phyloP scores from a whole-genome alignment of 441 rosid genomes.

The Syzygium syzygioides region DNA sequence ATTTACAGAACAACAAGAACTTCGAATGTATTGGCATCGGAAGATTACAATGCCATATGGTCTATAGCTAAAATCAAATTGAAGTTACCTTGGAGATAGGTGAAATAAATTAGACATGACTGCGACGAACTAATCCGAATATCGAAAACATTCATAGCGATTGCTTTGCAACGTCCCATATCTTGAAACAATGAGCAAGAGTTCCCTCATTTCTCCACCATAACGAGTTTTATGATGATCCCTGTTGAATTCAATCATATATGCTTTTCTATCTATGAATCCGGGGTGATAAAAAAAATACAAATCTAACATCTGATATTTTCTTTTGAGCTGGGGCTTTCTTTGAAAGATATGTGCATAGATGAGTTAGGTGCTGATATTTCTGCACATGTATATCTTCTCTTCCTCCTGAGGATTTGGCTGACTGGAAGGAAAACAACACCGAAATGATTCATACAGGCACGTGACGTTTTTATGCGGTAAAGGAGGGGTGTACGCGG shows the following conservation, averaged over 20 bases:
- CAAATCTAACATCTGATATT: not conserved
- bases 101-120: not conserved
- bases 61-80: not conserved
- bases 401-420: not conserved
- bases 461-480: conserved; percentile 82
- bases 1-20: not conserved
- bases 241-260: not conserved
- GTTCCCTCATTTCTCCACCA: not conserved
- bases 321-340: not conserved
- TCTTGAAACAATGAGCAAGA: not conserved
- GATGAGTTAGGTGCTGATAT: not conserved
- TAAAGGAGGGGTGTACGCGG: conserved; percentile 71
- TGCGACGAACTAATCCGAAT: not conserved
- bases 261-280: not conserved
- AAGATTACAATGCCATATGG: not conserved
- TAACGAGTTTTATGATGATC: not conserved
- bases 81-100: not conserved
- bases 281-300: not conserved
- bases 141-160: not conserved
- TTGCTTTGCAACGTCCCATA: not conserved
- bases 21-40: not conserved
- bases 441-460: conserved; percentile 20
- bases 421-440: not conserved
- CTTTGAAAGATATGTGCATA: not conserved
- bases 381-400: not conserved